Conservation (phyloP, 306 rosid species). For the Quercus suber region DNA sequence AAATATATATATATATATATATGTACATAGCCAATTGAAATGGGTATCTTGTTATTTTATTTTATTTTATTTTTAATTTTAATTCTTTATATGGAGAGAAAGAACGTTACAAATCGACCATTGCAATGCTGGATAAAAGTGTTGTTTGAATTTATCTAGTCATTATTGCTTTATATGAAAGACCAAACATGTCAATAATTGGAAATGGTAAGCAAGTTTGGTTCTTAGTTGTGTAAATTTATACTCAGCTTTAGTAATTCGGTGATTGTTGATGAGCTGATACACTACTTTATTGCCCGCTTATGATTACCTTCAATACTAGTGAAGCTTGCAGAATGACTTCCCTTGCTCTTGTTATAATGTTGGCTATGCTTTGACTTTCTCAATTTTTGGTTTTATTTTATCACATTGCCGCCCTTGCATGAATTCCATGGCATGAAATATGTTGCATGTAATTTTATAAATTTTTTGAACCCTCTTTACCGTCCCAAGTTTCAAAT, state of each 20-base stretch:
- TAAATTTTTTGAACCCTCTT: background rate
- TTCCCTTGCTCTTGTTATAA: background rate
- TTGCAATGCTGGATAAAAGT: no score
- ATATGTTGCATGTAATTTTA: background rate
- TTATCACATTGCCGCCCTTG: background rate
- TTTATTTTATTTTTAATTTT: no score
- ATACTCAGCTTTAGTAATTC: background rate
- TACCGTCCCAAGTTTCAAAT: background rate
- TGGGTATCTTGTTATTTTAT: no score
- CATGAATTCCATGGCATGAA: background rate
- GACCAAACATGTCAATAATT: background rate
- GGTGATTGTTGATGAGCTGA: background rate
- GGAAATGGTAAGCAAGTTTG: background rate
- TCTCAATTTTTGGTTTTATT: background rate
- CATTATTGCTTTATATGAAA: background rate
- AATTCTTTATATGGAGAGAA: no score
- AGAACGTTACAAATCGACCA: no score
- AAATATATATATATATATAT: no score
- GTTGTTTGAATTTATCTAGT: no score
- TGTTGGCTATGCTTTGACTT: background rate
- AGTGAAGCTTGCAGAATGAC: background rate
- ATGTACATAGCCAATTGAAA: no score
- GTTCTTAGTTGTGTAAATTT: background rate
- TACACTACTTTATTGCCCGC: background rate
- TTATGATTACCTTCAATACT: background rate